Evolutionary conservation across 768 basidiomycete species (phyloP).

Genomic region (Termitomyces sp.): DNA sequence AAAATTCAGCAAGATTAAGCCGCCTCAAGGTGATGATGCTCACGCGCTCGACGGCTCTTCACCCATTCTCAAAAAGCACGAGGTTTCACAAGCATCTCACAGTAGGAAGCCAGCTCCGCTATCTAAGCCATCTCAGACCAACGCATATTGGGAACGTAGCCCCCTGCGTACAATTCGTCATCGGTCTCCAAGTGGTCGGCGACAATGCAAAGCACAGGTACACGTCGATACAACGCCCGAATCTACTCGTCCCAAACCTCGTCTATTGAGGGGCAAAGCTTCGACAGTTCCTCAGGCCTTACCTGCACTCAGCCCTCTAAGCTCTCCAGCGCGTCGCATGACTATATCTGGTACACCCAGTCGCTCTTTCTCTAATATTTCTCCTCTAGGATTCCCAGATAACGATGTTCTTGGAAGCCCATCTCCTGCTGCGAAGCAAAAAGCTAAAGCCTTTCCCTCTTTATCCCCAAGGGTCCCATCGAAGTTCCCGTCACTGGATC

Average conservation of each 20-base stretch:
- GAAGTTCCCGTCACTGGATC: slow-evolving; percentile 3
- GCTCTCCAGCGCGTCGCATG: slow-evolving; percentile 11
- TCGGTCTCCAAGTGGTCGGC: background rate
- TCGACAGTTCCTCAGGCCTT: slow-evolving; percentile 1
- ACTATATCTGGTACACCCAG: slow-evolving; percentile 5
- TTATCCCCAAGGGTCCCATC: slow-evolving; percentile 4
- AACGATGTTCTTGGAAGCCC: background rate
- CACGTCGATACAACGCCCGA: background rate
- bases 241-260: slow-evolving; percentile 14
- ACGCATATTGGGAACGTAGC: background rate
- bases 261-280: slow-evolving; percentile 1
- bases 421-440: slow-evolving; percentile 4
- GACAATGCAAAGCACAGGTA: background rate
- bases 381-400: background rate
- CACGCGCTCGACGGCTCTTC: background rate
- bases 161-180: background rate
- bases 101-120: background rate
- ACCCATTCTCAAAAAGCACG: background rate
- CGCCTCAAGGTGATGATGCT: background rate
- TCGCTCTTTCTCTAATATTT: background rate
- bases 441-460: slow-evolving; percentile 22
- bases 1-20: slow-evolving; percentile 33
- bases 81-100: background rate
- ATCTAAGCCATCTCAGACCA: background rate
- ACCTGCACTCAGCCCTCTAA: background rate